Base-by-base conservation (phyloP, 352 stramenopile species). In the Globisporangium echinulatum region DNA sequence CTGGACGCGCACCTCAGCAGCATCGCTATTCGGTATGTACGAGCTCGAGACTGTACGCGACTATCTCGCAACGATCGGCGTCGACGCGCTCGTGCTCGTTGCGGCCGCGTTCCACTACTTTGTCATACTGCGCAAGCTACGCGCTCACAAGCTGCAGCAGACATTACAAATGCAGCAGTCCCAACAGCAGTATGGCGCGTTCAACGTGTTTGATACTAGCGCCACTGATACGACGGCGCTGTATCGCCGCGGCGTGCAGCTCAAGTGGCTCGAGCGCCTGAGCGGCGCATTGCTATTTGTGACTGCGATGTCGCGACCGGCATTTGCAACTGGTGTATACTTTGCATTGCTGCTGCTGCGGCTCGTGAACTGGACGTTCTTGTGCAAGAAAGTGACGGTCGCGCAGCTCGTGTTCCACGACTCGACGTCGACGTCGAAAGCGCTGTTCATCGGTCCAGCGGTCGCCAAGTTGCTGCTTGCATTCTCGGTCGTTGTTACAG, bases 291-390 rank as follows among this genome's bases (percentile, higher is more conserved):
- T 92, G 42, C 70, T 94, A 4, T 79, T 92, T 49, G 54, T 86
- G 46, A 85, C 81, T 10, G 69, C 79, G 0, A 71, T 90, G 37
- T 68, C 77, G 8, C 70, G 90, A 4, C 82, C 82, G 4, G 76
- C 80, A 1, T 73, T 80, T 15, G 79, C 74, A 0, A 77, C 82
- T 0, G 79, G 67, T 0, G 44, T 81, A 11, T 77, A 88, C 46
- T 95, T 90, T 48, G 6, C 91, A 7, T 56, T 88, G 11, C 38
- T 90, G 19, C 37, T 93, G 6, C 52, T 68, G 13, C 65, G 81
- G 3, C 68, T 95, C 25, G 56, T 88, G n/a, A 67, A 69, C 36
- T 93, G 84, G 73, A 92, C 83, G 11, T 74, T 88, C 39, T 82
- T 75, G 49, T 70, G 79, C 0, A 77, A 83, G 56, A 71, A 76